phyloP scores from a whole-genome alignment of 2,329 filamentous ascomycete species.

The Epichloe glyceriae region DNA sequence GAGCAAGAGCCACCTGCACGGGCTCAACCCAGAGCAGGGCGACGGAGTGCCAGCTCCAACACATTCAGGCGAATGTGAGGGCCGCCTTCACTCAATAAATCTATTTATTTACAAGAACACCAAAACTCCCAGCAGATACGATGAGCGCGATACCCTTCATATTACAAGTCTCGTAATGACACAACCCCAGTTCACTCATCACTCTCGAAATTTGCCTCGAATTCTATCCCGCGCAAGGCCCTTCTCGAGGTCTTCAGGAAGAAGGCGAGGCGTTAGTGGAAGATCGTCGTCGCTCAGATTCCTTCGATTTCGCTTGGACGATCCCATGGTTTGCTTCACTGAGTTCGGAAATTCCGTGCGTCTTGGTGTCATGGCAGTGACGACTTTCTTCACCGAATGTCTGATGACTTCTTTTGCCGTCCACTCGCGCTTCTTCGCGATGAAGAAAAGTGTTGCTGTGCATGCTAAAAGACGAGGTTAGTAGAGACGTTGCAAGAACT shows the following conservation, averaged over 20 bases:
- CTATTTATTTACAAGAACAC: slow-evolving; percentile 10
- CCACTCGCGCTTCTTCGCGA: slow-evolving; percentile 80
- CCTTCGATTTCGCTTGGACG: slow-evolving; percentile 24
- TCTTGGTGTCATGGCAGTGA: slow-evolving; percentile 48
- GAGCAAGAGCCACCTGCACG: slow-evolving; percentile 18
- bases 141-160: background rate
- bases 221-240: slow-evolving; percentile 28
- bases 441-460: slow-evolving; percentile 56
- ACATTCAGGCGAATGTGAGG: slow-evolving; percentile 53
- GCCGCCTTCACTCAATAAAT: background rate
- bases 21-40: slow-evolving; percentile 25
- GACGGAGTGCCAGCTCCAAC: slow-evolving; percentile 65
- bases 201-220: slow-evolving; percentile 20
- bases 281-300: slow-evolving; percentile 38
- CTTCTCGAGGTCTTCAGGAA: slow-evolving; percentile 46
- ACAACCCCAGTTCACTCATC: background rate
- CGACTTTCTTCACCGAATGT: slow-evolving; percentile 51
- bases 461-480: slow-evolving; percentile 33
- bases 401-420: slow-evolving; percentile 59
- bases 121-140: background rate
- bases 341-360: slow-evolving; percentile 47
- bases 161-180: background rate
- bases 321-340: slow-evolving; percentile 30
- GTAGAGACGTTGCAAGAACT: background rate
- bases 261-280: slow-evolving; percentile 43